Evolutionary conservation across 1,284 basidiomycete genomes (phyloP).

Genomic region (Vanrija pseudolonga): DNA sequence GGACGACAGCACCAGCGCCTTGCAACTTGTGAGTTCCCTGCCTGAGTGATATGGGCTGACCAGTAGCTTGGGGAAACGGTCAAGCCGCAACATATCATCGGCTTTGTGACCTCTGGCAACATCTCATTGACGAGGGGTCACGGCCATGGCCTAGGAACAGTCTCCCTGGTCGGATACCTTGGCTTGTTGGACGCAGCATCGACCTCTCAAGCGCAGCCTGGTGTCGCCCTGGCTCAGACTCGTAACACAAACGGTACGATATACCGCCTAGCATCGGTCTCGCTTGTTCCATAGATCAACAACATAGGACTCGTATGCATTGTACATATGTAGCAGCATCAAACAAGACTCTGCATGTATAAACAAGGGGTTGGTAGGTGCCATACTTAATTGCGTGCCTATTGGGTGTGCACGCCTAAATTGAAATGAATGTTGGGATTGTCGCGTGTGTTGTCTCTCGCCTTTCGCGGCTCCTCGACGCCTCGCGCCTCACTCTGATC

Average conservation of each 20-base stretch:
- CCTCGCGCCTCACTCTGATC: too few species aligned
- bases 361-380: too few species aligned
- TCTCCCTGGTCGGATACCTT: conserved; percentile 59
- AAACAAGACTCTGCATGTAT: too few species aligned
- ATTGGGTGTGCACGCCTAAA: too few species aligned
- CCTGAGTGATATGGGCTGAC: neutral
- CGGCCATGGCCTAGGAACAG: conserved; percentile 67
- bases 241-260: conserved; percentile 51
- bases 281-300: neutral
- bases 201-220: conserved; percentile 34
- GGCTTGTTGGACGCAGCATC: conserved; percentile 51
- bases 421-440: too few species aligned
- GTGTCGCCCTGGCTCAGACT: conserved; percentile 48
- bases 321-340: too few species aligned
- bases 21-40: conserved; percentile 51
- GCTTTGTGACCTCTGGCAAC: conserved; percentile 74
- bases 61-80: conserved; percentile 53
- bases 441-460: too few species aligned
- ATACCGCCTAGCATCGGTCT: conserved; percentile 48
- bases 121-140: conserved; percentile 70
- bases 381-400: too few species aligned
- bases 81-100: conserved; percentile 57
- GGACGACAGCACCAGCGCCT: conserved; percentile 43
- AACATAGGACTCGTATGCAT: neutral
- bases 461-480: too few species aligned